These are phyloP conservation scores for Capsaspora owczarzaki DNA, from an alignment of 78 protist species.

Conservation along the genomic window DNA sequence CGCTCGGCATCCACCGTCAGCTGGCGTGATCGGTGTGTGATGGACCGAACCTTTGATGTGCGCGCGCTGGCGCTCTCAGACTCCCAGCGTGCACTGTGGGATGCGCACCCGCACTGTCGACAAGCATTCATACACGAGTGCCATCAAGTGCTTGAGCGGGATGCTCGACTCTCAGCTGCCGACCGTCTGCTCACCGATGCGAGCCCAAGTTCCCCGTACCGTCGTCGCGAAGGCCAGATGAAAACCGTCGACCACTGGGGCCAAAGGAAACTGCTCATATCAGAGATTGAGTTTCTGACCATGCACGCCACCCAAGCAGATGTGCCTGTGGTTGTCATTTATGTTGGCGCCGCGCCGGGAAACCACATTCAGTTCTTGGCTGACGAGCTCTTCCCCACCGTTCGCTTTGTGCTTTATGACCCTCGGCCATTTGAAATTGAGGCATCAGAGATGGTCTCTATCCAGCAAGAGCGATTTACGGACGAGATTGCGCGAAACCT, in stretches of 20 bases:
- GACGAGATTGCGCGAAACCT: slow-evolving; percentile 8
- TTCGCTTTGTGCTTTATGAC: slow-evolving; percentile 24
- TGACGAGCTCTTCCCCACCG: slow-evolving; percentile 27
- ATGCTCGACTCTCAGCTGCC: too few species aligned
- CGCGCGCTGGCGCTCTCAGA: too few species aligned
- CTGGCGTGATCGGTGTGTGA: too few species aligned
- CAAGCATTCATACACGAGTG: too few species aligned
- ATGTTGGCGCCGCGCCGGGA: slow-evolving; percentile 47
- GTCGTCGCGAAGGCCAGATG: slow-evolving; percentile 11
- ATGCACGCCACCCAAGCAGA: too few species aligned
- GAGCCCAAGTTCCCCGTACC: slow-evolving; percentile 23
- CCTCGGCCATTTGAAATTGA: slow-evolving; percentile 12
- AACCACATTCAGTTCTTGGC: slow-evolving; percentile 14
- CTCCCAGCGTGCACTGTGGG: too few species aligned
- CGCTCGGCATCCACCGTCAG: too few species aligned
- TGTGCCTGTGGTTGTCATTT: too few species aligned
- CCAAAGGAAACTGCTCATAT: slow-evolving; percentile 37
- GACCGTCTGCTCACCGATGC: too few species aligned
- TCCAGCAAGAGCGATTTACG: slow-evolving; percentile 29
- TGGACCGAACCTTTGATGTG: too few species aligned
- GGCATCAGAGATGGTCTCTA: background rate
- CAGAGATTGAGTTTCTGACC: slow-evolving; percentile 38
- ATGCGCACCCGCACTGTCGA: too few species aligned
- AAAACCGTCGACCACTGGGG: slow-evolving; percentile 53
- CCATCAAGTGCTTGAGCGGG: too few species aligned